Evolutionary conservation across 768 basidiomycete species (phyloP), one percentile per base, ranked within the genome.

Genomic region (Boletellus ananiceps): DNA sequence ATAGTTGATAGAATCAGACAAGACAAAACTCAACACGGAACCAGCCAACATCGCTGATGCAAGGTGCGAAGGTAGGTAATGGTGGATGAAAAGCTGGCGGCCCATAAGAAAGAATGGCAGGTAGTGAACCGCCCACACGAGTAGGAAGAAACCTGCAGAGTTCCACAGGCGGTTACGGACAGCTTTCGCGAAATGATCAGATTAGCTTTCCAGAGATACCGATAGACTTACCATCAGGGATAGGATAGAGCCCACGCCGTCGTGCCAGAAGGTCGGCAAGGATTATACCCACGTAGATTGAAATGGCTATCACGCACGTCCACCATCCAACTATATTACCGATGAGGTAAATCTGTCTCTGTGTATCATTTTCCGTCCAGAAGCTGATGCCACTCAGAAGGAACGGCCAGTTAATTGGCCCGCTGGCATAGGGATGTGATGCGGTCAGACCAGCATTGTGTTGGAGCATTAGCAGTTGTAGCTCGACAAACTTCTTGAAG

Each of bases 391-490:
- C 96, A 54, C 77, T 91, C 25, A 97, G 70, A 34, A 93, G 79
- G 83, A 98, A 98, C 6, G 96, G 96, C 96, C 96, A 99, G 65
- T 95, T 93, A 70, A 97, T 85, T 5, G 96, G 93, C n/a, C 77
- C 78, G 51, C 88, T 90, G 4, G 96, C 93, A 65, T 99, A 99
- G 36, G 96, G 96, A 65, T 99, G 96, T 4, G 88, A 89, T n/a
- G 93, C 89, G 21, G 93, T 95, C 55, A 99, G 75, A 18, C 93
- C 96, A n/a, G 96, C 94, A 61, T 99, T 99, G 74, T 99, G 96
- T 64, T 96, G 93, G 56, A 98, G 71, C 95, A 98, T 98, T 48
- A 95, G 73, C 38, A 95, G 70, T 62, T 99, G 96, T 29, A 98
- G 74, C 67, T 99, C 95, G 25, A 74, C 81, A 60, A 94, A 98